These are phyloP conservation scores for Backusella macrospora DNA, from an alignment of 192 early-diverging fungal genomes.

Conservation along the genomic window DNA sequence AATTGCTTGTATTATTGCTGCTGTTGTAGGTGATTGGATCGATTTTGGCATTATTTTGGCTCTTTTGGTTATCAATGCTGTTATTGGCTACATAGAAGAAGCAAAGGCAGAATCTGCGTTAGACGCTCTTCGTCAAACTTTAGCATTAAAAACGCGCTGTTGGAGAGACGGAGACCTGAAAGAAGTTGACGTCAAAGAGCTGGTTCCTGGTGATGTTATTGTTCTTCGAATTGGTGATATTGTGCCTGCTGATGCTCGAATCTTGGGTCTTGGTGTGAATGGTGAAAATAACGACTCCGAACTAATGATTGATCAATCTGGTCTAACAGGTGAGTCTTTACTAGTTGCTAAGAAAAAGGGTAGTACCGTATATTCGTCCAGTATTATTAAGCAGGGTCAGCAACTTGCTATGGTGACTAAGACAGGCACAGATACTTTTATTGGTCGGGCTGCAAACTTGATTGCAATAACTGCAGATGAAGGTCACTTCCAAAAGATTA, in stretches of 20 bases:
- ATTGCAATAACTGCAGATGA: slow-evolving; percentile 91
- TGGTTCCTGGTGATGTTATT: slow-evolving; percentile 92
- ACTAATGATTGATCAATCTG: slow-evolving; percentile 91
- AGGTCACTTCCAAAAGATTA: slow-evolving; percentile 97
- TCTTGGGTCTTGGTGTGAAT: slow-evolving; percentile 76
- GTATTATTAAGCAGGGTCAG: slow-evolving; percentile 94
- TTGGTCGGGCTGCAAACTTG: slow-evolving; percentile 91
- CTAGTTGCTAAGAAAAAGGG: slow-evolving; percentile 85
- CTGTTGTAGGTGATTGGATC: slow-evolving; percentile 68
- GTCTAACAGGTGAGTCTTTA: slow-evolving; percentile 93
- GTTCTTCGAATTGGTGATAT: slow-evolving; percentile 93
- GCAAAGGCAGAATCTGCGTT: slow-evolving; percentile 88
- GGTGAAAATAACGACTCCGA: slow-evolving; percentile 78
- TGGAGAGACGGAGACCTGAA: slow-evolving; percentile 73
- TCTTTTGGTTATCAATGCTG: slow-evolving; percentile 78
- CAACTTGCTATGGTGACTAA: slow-evolving; percentile 91
- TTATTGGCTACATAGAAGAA: slow-evolving; percentile 91
- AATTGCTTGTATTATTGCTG: slow-evolving; percentile 82
- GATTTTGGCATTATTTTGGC: slow-evolving; percentile 82
- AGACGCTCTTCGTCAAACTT: slow-evolving; percentile 89
- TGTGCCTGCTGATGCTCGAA: slow-evolving; percentile 87
- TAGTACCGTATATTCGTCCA: slow-evolving; percentile 87
- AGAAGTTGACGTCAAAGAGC: slow-evolving; percentile 71
- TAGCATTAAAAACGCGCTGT: slow-evolving; percentile 80
- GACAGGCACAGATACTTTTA: slow-evolving; percentile 93